Evolutionary conservation across 1,139 yeast species (phyloP).

Genomic region (Yamadazyma spencermartinsiae): DNA sequence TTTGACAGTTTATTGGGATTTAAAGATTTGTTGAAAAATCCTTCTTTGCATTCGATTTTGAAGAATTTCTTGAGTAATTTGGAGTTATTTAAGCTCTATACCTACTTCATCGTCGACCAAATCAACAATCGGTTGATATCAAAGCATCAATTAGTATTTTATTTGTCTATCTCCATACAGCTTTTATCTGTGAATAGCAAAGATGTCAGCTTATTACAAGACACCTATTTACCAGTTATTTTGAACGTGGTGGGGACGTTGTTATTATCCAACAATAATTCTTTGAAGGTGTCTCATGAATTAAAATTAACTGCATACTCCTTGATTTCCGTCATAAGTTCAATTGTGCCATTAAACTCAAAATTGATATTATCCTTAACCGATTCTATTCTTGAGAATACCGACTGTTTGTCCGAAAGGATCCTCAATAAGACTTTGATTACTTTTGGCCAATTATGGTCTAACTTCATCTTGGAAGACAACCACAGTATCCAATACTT

Average conservation of each 20-base stretch:
- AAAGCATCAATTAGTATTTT: slow-evolving; percentile 74
- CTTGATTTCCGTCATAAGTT: slow-evolving; percentile 70
- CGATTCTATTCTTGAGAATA: slow-evolving; percentile 51
- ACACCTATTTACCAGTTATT: slow-evolving; percentile 45
- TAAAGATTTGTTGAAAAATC: slow-evolving; percentile 62
- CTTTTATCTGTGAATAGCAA: slow-evolving; percentile 40
- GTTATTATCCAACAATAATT: slow-evolving; percentile 36
- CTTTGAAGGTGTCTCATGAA: slow-evolving; percentile 54
- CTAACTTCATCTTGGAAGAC: slow-evolving; percentile 24
- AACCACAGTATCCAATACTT: slow-evolving; percentile 9
- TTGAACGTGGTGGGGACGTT: slow-evolving; percentile 59
- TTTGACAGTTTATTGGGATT: slow-evolving; percentile 72
- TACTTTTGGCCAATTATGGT: slow-evolving; percentile 46
- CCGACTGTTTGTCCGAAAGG: slow-evolving; percentile 19
- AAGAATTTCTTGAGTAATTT: slow-evolving; percentile 69
- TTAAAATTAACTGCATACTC: slow-evolving; percentile 84
- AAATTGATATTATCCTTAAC: slow-evolving; percentile 70
- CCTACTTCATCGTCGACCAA: slow-evolving; percentile 56
- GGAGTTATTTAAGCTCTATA: slow-evolving; percentile 66
- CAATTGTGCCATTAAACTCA: slow-evolving; percentile 67
- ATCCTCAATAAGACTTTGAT: slow-evolving; percentile 35
- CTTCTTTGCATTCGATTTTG: slow-evolving; percentile 68
- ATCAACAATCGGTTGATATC: slow-evolving; percentile 58
- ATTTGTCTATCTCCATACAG: slow-evolving; percentile 74
- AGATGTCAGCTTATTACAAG: slow-evolving; percentile 29